Base-by-base conservation (phyloP, 1,284 basidiomycete genomes). In the Rhizopogon hawkerae region DNA sequence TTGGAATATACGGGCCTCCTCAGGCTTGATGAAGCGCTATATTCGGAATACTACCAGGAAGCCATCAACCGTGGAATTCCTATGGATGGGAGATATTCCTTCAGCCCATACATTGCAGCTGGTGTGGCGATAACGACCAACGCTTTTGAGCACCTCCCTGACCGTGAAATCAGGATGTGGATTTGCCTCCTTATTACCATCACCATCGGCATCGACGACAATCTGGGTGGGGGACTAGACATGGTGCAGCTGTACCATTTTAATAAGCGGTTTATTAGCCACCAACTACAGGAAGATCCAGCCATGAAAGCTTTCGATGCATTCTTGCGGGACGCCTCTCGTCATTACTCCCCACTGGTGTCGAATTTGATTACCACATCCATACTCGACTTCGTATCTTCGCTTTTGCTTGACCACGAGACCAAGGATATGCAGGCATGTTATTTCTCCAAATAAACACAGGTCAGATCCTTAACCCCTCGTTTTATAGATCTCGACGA, bases 181-280 rank as follows among this genome's bases (percentile, higher is more conserved):
- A 59, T 65, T 34, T 56, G 56, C 10, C 49, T 64, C 14, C 62
- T 57, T 42, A 62, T 58, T 14, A 58, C 61, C 5, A 58, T 53
- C 37, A 36, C 53, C 10, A 56, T 60, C n/a, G 63, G 60, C 43
- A 46, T 61, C 35, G 63, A 65, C 49, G 63, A 65, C 44, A 51
- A 54, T 38, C 58, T 53, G 31, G 46, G 53, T 24, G 36, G 24
- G 7, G 24, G 6, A 26, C 24, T 7, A 8, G 24, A 26, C 1
- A 26, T 26, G 8, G 24, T 7, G 4, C 38, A 45, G 8, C 56
- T 61, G n/a, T 49, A 51, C 24, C 31, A 48, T 26, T 65, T 65
- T 46, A 59, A 60, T 41, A 46, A 55, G 35, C 53, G 57, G 3
- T 61, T 62, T 37, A 29, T 58, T n/a, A 37, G 31, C 3, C 47